phyloP scores from a whole-genome alignment of 2,329 filamentous ascomycete genomes.

The Ophiostoma triangulosporum region DNA sequence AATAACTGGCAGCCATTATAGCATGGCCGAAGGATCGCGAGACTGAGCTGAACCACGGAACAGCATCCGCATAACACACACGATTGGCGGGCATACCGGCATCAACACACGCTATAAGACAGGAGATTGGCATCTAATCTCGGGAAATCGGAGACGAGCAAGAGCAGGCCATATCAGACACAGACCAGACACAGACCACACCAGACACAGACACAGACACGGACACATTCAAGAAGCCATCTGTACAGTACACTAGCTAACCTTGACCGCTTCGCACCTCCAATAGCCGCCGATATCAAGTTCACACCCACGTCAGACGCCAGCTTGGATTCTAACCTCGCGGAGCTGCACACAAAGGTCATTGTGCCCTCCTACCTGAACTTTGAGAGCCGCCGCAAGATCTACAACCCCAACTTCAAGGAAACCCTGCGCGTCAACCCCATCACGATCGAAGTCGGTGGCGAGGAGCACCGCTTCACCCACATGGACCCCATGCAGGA shows the following conservation, averaged over 20 bases:
- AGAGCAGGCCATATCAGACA: too few relatives aligned
- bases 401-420: constrained; percentile 34
- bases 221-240: background rate
- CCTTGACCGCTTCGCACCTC: background rate
- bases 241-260: background rate
- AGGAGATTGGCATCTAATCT: too few relatives aligned
- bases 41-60: too few relatives aligned
- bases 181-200: too few relatives aligned
- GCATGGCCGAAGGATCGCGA: too few relatives aligned
- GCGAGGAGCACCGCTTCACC: constrained; percentile 37
- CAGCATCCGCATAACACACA: too few relatives aligned
- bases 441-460: constrained; percentile 44
- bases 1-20: background rate
- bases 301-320: constrained; percentile 39
- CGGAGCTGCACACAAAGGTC: constrained; percentile 40
- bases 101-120: too few relatives aligned
- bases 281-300: constrained; percentile 21
- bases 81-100: background rate
- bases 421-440: constrained; percentile 39
- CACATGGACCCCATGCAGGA: constrained; percentile 29
- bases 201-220: background rate
- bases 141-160: too few relatives aligned
- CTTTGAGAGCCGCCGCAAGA: constrained; percentile 35
- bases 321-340: constrained; percentile 40
- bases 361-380: constrained; percentile 49